A percentile compares a stretch with the other conserved stretches of the same genome.
These are phyloP conservation scores for Syzygium syzygioides DNA, from an alignment of 441 rosid genomes.

Conservation along the genomic window DNA sequence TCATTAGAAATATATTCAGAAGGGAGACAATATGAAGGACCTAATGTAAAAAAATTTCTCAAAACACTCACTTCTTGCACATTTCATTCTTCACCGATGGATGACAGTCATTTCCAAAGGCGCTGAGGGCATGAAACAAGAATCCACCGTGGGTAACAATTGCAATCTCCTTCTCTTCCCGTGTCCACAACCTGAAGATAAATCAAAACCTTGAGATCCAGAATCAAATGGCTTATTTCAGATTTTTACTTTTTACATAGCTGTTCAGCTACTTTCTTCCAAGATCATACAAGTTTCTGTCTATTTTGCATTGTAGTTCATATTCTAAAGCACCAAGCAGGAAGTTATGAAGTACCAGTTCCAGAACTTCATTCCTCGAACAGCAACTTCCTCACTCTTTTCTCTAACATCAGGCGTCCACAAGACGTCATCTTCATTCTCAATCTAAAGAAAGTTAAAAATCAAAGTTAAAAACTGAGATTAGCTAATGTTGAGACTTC, in stretches of 20 bases:
- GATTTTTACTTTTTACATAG: background rate
- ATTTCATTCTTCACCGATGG: constrained; percentile 52
- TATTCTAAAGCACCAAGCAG: background rate
- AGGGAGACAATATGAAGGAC: background rate
- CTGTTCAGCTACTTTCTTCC: background rate
- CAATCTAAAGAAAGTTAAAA: constrained; percentile 36
- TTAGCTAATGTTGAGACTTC: background rate
- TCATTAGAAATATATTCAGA: background rate
- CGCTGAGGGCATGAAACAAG: constrained; percentile 48
- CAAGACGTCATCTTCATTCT: constrained; percentile 52
- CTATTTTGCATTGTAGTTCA: background rate
- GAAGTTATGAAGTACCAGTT: constrained; percentile 41
- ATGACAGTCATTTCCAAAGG: constrained; percentile 62
- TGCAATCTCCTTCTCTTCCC: constrained; percentile 83
- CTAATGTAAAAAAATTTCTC: background rate
- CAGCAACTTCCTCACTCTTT: constrained; percentile 58
- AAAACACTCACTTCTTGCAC: constrained; percentile 58
- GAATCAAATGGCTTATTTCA: background rate
- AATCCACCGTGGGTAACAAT: constrained; percentile 81
- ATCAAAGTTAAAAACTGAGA: background rate
- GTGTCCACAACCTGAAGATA: constrained; percentile 68
- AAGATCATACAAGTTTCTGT: background rate
- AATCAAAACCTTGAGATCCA: background rate
- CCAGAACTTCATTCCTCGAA: constrained; percentile 68
- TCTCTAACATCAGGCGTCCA: constrained; percentile 74